Conservation (phyloP, 371 early-diverging fungal genomes). For the Circinella minor region DNA sequence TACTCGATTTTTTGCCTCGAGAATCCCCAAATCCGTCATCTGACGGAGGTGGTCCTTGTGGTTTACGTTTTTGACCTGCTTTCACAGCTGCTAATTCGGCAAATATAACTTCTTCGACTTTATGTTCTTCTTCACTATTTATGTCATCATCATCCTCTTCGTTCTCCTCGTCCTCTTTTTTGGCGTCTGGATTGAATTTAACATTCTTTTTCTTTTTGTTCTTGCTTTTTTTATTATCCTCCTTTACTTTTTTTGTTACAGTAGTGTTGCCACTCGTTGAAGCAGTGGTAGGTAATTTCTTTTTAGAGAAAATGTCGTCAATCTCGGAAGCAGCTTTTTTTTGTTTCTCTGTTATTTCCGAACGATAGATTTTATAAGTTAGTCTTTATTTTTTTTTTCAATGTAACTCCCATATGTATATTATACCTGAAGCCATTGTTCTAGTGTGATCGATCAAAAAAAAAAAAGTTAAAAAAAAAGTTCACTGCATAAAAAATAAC, state of each 20-base stretch:
- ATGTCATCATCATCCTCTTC: constrained; percentile 22
- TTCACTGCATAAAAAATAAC: neutral
- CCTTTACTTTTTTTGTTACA: constrained; percentile 14
- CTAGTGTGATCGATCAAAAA: neutral
- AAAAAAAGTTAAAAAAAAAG: too few relatives aligned
- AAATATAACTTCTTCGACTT: constrained; percentile 51
- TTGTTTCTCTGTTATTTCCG: constrained; percentile 7
- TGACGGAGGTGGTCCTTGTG: constrained; percentile 24
- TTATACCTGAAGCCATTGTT: constrained; percentile 3
- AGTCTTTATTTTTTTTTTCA: neutral
- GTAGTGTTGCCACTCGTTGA: constrained; percentile 14
- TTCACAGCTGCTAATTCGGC: constrained; percentile 53
- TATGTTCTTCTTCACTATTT: constrained; percentile 1
- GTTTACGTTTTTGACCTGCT: constrained; percentile 24
- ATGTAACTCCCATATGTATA: neutral
- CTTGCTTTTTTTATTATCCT: constrained; percentile 25
- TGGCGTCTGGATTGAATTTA: constrained; percentile 9
- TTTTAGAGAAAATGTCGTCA: constrained; percentile 52
- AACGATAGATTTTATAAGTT: neutral
- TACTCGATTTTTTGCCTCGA: constrained; percentile 53
- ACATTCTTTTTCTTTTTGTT: constrained; percentile 9
- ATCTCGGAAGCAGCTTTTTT: constrained; percentile 40
- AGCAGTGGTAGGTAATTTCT: constrained; percentile 10
- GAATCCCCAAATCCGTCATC: constrained; percentile 50
- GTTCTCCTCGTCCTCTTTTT: constrained; percentile 14